A percentile compares a stretch with the other conserved stretches of the same genome.
Evolutionary conservation across 805 yeast species (phyloP).

Genomic region (Candida vaughaniae): DNA sequence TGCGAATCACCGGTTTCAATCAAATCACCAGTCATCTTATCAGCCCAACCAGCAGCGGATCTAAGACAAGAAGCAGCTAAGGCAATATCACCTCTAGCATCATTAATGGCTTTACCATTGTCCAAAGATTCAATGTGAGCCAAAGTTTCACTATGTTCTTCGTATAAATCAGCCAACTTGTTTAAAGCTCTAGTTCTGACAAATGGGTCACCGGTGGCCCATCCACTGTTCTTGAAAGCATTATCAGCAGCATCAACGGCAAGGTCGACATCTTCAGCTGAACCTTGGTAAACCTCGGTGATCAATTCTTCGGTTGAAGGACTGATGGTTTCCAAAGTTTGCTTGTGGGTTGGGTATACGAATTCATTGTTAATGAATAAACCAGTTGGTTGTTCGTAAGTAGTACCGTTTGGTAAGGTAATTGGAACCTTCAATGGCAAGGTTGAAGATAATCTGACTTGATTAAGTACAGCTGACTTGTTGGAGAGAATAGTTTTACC

Average conservation of each 20-base stretch:
- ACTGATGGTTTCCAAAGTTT: slow-evolving; percentile 60
- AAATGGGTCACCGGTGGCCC: slow-evolving; percentile 72
- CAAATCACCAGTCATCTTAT: slow-evolving; percentile 74
- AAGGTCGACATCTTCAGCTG: slow-evolving; percentile 71
- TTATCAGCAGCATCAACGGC: slow-evolving; percentile 85
- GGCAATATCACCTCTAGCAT: slow-evolving; percentile 74
- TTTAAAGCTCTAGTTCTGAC: slow-evolving; percentile 60
- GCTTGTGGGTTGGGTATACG: slow-evolving; percentile 54
- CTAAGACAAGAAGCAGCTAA: slow-evolving; percentile 68
- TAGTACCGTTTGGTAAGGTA: slow-evolving; percentile 69
- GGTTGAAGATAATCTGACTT: slow-evolving; percentile 25
- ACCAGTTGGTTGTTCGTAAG: slow-evolving; percentile 81
- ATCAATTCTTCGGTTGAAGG: slow-evolving; percentile 74
- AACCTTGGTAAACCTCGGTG: slow-evolving; percentile 70
- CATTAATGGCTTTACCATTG: slow-evolving; percentile 78
- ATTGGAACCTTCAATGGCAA: slow-evolving; percentile 44
- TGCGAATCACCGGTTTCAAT: slow-evolving; percentile 74
- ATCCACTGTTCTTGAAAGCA: slow-evolving; percentile 62
- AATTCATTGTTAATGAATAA: slow-evolving; percentile 86
- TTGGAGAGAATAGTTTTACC: slow-evolving; percentile 2
- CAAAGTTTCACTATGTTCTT: slow-evolving; percentile 64
- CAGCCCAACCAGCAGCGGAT: slow-evolving; percentile 90
- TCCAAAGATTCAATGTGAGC: slow-evolving; percentile 84
- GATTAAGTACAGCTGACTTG: slow-evolving; percentile 7
- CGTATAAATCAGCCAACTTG: slow-evolving; percentile 78